Conservation (phyloP, 257 asterid species). For the Buddleja alternifolia region DNA sequence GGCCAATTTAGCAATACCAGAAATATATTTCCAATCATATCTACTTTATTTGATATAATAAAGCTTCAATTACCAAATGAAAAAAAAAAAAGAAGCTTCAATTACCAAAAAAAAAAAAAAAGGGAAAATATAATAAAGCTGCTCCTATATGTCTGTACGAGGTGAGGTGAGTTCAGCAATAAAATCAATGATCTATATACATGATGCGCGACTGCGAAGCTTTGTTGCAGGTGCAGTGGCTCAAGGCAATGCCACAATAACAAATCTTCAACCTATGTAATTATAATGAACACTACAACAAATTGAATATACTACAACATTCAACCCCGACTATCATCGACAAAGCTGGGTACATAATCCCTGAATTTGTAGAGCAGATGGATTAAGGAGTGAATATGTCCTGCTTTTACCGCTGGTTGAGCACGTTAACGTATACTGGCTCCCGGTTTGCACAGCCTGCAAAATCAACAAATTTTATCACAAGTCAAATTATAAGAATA, state of each 20-base stretch:
- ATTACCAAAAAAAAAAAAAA: no score
- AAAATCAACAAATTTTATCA: constrained; percentile 12
- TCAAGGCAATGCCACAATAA: neutral
- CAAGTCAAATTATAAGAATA: neutral
- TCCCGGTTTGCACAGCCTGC: constrained; percentile 77
- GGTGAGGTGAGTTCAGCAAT: neutral
- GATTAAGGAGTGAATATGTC: constrained; percentile 52
- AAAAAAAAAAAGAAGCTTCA: no score
- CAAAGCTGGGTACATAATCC: constrained; percentile 85
- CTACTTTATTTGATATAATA: no score
- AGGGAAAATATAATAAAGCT: no score
- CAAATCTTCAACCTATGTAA: constrained; percentile 5
- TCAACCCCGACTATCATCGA: constrained; percentile 31
- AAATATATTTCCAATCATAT: no score
- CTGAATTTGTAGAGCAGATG: constrained; percentile 59
- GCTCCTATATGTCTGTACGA: no score
- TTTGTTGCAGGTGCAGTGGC: constrained; percentile 4
- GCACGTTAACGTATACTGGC: constrained; percentile 68
- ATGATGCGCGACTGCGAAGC: neutral
- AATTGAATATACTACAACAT: neutral
- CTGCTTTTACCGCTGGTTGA: constrained; percentile 59
- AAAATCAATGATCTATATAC: constrained; percentile 1
- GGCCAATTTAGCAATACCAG: no score
- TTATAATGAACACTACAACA: neutral
- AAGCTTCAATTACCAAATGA: no score